Percentiles rank a stretch among this genome's conserved stretches.
phyloP scores from a whole-genome alignment of 306 rosid species.

The Castanea mollissima region DNA sequence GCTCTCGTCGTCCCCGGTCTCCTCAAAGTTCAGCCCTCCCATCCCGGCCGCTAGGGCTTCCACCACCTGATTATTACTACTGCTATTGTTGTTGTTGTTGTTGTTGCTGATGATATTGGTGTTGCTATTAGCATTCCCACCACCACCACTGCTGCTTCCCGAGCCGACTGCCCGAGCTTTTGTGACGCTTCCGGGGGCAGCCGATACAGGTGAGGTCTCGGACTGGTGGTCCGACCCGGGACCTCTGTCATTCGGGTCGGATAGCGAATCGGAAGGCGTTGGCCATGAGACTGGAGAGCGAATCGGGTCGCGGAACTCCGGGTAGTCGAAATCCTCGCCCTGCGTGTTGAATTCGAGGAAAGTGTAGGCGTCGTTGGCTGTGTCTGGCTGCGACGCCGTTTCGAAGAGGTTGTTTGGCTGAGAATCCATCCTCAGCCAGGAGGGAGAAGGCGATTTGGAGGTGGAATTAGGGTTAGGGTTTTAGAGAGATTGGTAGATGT shows the following conservation, averaged over 20 bases:
- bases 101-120: background rate
- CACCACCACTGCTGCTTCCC: slow-evolving; percentile 38
- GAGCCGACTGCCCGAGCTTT: slow-evolving; percentile 56
- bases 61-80: slow-evolving; percentile 70
- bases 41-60: slow-evolving; percentile 79
- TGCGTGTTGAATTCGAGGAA: slow-evolving; percentile 98
- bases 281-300: slow-evolving; percentile 93
- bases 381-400: slow-evolving; percentile 96
- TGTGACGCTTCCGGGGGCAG: slow-evolving; percentile 67
- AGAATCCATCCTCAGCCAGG: slow-evolving; percentile 60
- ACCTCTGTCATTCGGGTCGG: slow-evolving; percentile 64
- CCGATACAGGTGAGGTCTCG: slow-evolving; percentile 88
- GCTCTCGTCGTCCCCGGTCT: slow-evolving; percentile 84
- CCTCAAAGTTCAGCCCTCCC: slow-evolving; percentile 95
- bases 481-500: slow-evolving; percentile 3
- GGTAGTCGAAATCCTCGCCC: slow-evolving; percentile 96
- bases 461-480: slow-evolving; percentile 37
- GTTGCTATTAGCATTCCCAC: background rate
- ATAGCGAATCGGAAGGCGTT: slow-evolving; percentile 83
- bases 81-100: background rate
- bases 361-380: slow-evolving; percentile 93
- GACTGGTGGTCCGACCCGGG: slow-evolving; percentile 77
- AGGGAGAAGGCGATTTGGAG: background rate
- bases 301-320: slow-evolving; percentile 93
- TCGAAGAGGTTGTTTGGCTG: slow-evolving; percentile 83